Evolutionary conservation across 2,329 filamentous ascomycete species (phyloP), one percentile per base, ranked within the genome.

Genomic region (Sordariomycetes sp.): DNA sequence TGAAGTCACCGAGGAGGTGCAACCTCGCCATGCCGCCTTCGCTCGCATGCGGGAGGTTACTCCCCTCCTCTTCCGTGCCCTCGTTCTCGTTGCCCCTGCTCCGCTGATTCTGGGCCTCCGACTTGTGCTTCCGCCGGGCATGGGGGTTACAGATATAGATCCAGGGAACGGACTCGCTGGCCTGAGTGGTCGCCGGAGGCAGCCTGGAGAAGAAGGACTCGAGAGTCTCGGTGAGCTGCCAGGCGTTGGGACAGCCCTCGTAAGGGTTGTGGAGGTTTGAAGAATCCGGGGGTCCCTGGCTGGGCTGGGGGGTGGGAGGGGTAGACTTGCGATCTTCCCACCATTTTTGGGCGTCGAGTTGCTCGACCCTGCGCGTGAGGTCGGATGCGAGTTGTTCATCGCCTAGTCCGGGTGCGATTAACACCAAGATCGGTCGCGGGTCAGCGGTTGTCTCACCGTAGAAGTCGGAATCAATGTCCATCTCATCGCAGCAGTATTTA

Each of bases 101-200:
- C 15, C 60, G 58, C 59, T 73, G 71, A 56, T 67, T 72, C 39
- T 68, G 61, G 5, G 67, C 66, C 32, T 65, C 62, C 8, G 58
- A 60, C 58, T 67, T 73, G 52, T 65, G 61, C 17, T 69, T 69
- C 5, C 69, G 68, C 3, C 66, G 65, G 60, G 72, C 73, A 64
- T 78, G 78, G 0, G 85, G 86, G 66, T 89, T 89, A 56, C 77
- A 78, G 50, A 87, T 79, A 72, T 79, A 90, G 53, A 95, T 89
- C 86, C 88, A 94, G 0, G 78, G 78, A 2, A 77, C 74, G 0
- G 70, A 62, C 0, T 64, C 64, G 1, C 67, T 69, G 3, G 70
- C 66, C 2, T 73, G 68, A 1, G 84, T 87, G 1, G 78, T 85
- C 3, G 78, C 76, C 0, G 89, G 87, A 0, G 86, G 85, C 0